Base-by-base conservation (phyloP, 139 green algal species). In the Asterochloris erici region DNA sequence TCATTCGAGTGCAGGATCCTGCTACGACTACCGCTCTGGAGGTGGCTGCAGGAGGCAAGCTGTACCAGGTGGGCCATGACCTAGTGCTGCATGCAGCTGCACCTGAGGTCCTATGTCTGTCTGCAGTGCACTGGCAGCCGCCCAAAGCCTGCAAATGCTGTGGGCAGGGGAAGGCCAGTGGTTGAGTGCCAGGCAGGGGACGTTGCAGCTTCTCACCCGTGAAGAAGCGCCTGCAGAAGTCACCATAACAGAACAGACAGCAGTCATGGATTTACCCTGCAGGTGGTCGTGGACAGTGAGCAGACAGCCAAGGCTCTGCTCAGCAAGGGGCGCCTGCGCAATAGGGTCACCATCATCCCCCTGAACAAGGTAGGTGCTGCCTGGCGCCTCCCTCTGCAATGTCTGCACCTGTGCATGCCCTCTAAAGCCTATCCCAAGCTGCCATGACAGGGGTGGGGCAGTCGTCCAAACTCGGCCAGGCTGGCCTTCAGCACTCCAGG, bases 321-420 rank as follows among this genome's bases (percentile, higher is more conserved):
- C 76, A 87, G 93, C 26, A 89, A 91, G 17, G 96, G 95, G 4
- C 81, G 92, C 79, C 91, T 99, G 26, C 84, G 86, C 15, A 91
- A 94, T 77, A 90, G 96, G 14, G 95, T 98, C 21, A 99, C 97
- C 60, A 94, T 99, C 89, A 96, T 99, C 74, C 97, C 97, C 0
- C 92, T 99, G 16, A 97, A 99, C 93, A 98, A 98, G 90, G 95
- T 96, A 74, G 61, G 47, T 71, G 66, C 66, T 26, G 38, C 38
- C 6, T 54, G 6, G 2, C 38, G 38, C 38, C 38, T 54, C 38
- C 38, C 38, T 54, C 26, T 61, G 26, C 0, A 62, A 26, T 77
- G 24, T 4, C 12, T 11, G 54, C 26, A 14, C 26, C 19, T 24
- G 28, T 38, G 10, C 21, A 47, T 68, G 17, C 47, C 28, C 14